Evolutionary conservation across 2,329 filamentous ascomycete species (phyloP), one percentile per base, ranked within the genome.

Genomic region (Alternaria gaisen): DNA sequence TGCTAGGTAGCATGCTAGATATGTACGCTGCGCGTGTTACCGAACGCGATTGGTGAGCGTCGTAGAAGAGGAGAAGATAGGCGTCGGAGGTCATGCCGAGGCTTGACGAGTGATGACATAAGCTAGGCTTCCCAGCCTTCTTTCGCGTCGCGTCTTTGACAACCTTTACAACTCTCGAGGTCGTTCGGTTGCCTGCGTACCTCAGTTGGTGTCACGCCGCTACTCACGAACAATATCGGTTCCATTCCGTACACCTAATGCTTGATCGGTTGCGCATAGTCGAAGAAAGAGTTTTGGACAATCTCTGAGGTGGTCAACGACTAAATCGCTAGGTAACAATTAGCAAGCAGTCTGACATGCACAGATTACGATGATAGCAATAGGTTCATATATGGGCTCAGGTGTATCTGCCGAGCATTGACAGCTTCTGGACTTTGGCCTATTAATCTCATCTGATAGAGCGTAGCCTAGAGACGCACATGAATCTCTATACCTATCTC

Each of bases 1-100:
- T 14, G 22, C 41, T 11, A 11, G 20, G 10, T 34, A 53, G 20
- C 41, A 57, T 56, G 50, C 16, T 7, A 40, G 24, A 12, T 5
- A 47, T 28, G 28, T n/a, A 7, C 14, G 42, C 11, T 20, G n/a
- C 41, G 18, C 5, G 7, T 28, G 28, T 28, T 30, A 18, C 28
- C 18, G 18, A 10, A 22, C 44, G 36, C 44, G 18, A 56, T 51
- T 60, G 57, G 52, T 34, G 57, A 51, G 22, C 24, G 16, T 22
- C 14, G 26, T 22, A 34, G 30, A n/a, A 34, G 42, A 47, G 34
- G 42, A 47, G 50, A 48, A 40, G 50, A 54, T 34, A 10, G 22
- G 34, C 18, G 28, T 16, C 43, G 36, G 56, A 53, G 20, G 42
- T 28, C 7, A 20, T 16, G 42, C 51, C 34, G 51, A 55, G 42